phyloP scores from a whole-genome alignment of 768 basidiomycete species.

The Saitozyma sp. region DNA sequence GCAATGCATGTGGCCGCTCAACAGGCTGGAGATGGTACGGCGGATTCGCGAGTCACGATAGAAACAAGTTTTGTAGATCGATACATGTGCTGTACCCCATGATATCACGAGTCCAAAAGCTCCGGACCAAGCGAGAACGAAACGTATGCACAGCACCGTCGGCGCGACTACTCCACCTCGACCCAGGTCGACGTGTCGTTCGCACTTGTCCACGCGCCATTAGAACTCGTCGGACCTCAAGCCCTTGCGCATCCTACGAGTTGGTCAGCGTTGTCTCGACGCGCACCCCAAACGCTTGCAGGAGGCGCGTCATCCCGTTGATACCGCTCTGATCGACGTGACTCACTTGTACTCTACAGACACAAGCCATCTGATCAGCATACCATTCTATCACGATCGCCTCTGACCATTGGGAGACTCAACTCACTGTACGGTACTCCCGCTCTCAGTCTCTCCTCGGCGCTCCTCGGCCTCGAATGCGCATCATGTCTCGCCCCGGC shows the following conservation, averaged over 20 bases:
- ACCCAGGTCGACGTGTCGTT: no score
- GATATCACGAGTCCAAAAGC: no score
- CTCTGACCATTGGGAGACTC: not conserved
- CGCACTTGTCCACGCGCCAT: not conserved
- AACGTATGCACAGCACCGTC: no score
- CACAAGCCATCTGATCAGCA: constrained; percentile 3
- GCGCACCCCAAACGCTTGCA: not conserved
- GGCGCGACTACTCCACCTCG: no score
- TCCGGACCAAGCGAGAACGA: no score
- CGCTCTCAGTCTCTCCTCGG: constrained; percentile 73
- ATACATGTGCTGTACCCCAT: no score
- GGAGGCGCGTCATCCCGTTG: no score
- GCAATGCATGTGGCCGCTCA: no score
- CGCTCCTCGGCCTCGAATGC: constrained; percentile 69
- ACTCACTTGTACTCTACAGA: constrained; percentile 40
- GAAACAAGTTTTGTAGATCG: no score
- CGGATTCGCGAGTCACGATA: no score
- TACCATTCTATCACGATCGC: no score
- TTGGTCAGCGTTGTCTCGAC: constrained; percentile 2
- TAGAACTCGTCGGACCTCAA: constrained; percentile 46
- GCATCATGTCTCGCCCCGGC: constrained; percentile 69
- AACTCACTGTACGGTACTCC: constrained; percentile 52
- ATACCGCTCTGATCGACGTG: not conserved
- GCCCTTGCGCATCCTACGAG: constrained; percentile 43
- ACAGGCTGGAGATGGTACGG: no score